Evolutionary conservation across 2,329 filamentous ascomycete species (phyloP).

Genomic region (Phialophora verrucosa): DNA sequence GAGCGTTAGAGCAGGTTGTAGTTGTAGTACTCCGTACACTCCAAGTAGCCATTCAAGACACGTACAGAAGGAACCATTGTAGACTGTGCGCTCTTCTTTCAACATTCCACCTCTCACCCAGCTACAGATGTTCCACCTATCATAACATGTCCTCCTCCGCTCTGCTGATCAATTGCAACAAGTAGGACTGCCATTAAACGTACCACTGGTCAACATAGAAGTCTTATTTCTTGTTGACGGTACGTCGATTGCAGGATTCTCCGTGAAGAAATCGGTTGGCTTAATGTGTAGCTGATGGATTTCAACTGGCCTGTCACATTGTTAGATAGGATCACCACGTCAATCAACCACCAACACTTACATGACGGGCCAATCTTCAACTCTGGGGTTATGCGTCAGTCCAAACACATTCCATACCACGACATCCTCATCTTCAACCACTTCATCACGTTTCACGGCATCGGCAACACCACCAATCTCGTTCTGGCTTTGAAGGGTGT

Average conservation of each 20-base stretch:
- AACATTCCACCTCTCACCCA: no score
- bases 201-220: conserved; percentile 35
- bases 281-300: conserved; percentile 56
- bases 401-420: conserved; percentile 59
- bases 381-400: conserved; percentile 58
- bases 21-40: no score
- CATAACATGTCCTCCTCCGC: no score
- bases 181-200: neutral
- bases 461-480: conserved; percentile 55
- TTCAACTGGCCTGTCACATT: conserved; percentile 48
- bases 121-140: no score
- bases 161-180: neutral
- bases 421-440: conserved; percentile 53
- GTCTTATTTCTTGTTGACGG: conserved; percentile 49
- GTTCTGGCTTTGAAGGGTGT: conserved; percentile 53
- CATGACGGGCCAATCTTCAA: conserved; percentile 59
- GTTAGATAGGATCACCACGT: neutral
- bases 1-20: no score
- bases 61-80: no score
- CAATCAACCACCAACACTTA: conserved; percentile 41
- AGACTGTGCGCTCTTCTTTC: no score
- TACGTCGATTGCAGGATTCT: conserved; percentile 61
- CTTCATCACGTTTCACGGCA: conserved; percentile 51
- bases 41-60: no score
- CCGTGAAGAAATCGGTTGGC: conserved; percentile 60